Conservation (phyloP, 768 basidiomycete genomes). For the Phaeotremella fagi region DNA sequence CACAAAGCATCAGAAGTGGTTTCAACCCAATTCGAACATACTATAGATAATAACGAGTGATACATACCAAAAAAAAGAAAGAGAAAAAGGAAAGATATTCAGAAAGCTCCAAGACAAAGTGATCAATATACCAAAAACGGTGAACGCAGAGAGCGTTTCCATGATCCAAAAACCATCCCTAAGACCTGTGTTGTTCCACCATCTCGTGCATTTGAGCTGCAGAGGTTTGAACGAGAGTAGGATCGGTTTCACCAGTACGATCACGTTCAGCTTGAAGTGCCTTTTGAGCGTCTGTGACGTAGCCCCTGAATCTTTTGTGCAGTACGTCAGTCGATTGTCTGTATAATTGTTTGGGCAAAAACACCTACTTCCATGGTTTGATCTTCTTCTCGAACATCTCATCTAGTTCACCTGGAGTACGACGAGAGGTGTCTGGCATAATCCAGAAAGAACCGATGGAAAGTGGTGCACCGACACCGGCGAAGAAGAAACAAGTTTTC, state of each 20-base stretch:
- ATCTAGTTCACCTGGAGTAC: conserved; percentile 33
- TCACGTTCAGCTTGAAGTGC: conserved; percentile 16
- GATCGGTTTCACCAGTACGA: conserved; percentile 21
- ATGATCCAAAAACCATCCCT: neutral
- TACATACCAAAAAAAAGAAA: no score
- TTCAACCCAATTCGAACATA: no score
- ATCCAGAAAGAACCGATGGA: conserved; percentile 29
- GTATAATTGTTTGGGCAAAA: no score
- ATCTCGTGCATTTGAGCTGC: neutral
- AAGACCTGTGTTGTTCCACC: neutral
- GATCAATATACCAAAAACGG: no score
- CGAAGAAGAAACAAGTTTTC: conserved; percentile 39
- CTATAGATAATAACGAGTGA: no score
- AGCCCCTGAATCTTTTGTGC: conserved; percentile 4
- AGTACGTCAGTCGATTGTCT: neutral
- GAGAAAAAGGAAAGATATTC: no score
- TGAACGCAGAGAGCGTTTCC: no score
- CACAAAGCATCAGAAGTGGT: no score
- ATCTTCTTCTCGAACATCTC: conserved; percentile 36
- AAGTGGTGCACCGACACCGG: conserved; percentile 19
- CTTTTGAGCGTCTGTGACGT: conserved; percentile 27
- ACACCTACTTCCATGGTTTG: conserved; percentile 28
- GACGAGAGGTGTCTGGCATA: conserved; percentile 31
- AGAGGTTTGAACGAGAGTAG: neutral
- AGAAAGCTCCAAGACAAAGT: no score